A percentile compares a stretch with the other conserved stretches of the same genome.
Conservation (phyloP, 2,329 filamentous ascomycete species). For the Xylaria digitata region DNA sequence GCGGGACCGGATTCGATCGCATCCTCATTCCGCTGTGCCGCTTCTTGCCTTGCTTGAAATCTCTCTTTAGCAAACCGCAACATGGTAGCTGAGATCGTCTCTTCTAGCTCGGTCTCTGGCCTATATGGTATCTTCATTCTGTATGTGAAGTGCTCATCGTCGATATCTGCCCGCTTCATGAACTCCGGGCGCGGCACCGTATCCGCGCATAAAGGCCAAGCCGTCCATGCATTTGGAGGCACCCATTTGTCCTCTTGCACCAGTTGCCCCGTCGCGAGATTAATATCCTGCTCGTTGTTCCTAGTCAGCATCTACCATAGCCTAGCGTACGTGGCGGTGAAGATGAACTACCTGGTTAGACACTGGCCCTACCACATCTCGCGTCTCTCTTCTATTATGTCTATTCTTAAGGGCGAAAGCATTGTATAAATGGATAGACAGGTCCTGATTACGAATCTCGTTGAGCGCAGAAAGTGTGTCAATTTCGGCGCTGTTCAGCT, state of each 20-base stretch:
- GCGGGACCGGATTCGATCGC: slow-evolving; percentile 25
- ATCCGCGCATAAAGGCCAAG: slow-evolving; percentile 79
- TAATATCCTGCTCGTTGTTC: slow-evolving; percentile 42
- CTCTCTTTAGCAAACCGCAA: slow-evolving; percentile 74
- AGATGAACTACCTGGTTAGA: slow-evolving; percentile 47
- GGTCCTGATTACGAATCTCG: slow-evolving; percentile 71
- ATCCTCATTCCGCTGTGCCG: slow-evolving; percentile 43
- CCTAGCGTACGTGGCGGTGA: background rate
- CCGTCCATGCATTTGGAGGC: slow-evolving; percentile 76
- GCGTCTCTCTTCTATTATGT: slow-evolving; percentile 26
- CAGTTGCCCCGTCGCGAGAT: slow-evolving; percentile 45
- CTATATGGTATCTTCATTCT: slow-evolving; percentile 56
- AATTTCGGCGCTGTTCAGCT: slow-evolving; percentile 70
- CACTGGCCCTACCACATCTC: slow-evolving; percentile 34
- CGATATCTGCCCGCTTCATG: slow-evolving; percentile 53
- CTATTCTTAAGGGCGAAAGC: slow-evolving; percentile 74
- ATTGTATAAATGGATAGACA: slow-evolving; percentile 83
- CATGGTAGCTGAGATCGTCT: slow-evolving; percentile 74
- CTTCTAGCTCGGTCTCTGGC: slow-evolving; percentile 73
- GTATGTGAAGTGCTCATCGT: slow-evolving; percentile 62
- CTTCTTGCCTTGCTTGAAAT: slow-evolving; percentile 59
- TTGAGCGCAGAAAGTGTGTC: slow-evolving; percentile 72
- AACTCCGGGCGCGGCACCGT: slow-evolving; percentile 71
- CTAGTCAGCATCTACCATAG: slow-evolving; percentile 25
- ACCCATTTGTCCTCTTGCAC: slow-evolving; percentile 56